Conservation (phyloP, 257 asterid genomes). For the Solanum commersonii region DNA sequence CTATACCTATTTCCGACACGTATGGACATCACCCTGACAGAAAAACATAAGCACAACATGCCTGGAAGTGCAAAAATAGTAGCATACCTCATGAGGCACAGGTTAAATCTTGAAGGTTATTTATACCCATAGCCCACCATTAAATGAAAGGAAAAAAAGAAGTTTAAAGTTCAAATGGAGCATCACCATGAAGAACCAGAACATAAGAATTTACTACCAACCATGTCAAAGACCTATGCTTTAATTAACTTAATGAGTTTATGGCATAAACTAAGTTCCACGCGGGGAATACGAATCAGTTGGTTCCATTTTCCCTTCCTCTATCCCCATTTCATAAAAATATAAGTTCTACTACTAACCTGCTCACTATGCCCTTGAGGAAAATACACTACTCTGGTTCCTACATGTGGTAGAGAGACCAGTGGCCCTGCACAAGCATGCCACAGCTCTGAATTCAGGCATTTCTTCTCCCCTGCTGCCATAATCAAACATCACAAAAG, state of each 20-base stretch:
- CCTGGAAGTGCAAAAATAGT: not conserved
- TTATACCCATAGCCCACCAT: not conserved
- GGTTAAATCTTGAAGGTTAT: not conserved
- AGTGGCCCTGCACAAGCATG: slow-evolving; percentile 97
- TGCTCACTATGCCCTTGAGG: slow-evolving; percentile 97
- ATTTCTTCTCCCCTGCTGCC: slow-evolving; percentile 64
- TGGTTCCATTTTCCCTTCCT: not conserved
- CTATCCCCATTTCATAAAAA: not conserved
- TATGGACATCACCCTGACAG: not conserved
- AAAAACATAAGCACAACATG: not conserved
- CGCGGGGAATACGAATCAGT: not conserved
- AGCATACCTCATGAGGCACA: not conserved
- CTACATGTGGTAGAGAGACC: slow-evolving; percentile 76
- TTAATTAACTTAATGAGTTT: not conserved
- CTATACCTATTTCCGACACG: not conserved
- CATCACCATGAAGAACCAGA: not conserved
- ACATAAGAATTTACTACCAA: not conserved
- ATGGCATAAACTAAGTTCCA: not conserved
- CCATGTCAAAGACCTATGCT: not conserved
- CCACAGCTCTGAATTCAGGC: slow-evolving; percentile 97
- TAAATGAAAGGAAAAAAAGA: not conserved
- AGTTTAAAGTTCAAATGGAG: not conserved
- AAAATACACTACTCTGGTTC: slow-evolving; percentile 81
- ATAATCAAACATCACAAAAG: not conserved
- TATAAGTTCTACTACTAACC: slow-evolving; percentile 22